Base-by-base conservation (phyloP, 2,329 filamentous ascomycete genomes). In the Colletotrichum coccodes region DNA sequence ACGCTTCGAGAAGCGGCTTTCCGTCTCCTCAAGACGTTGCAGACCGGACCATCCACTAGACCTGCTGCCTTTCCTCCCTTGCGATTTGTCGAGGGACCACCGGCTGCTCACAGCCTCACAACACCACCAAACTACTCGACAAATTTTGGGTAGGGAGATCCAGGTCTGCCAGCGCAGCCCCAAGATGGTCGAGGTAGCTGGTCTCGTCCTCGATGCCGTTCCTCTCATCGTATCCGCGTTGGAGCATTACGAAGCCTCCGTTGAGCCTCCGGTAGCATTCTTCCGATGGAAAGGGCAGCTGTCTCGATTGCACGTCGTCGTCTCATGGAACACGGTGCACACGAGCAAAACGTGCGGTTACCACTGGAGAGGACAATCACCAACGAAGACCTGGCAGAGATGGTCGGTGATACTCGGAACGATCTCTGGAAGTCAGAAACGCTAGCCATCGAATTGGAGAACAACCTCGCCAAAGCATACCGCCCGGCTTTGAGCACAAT, bases 181-280 rank as follows among this genome's bases (percentile, higher is more conserved):
- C n/a, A n/a, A n/a, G n/a, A 65, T 65, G 47, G 56, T 56, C 7
- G 74, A 76, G 4, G 44, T 75, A 1, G 74, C 60, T 1, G 75
- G 75, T 0, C 36, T 75, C 16, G 71, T 75, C 7, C n/a, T 76
- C 6, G 75, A 74, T 0, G 71, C 68, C 0, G 60, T 76, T 21
- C 70, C 75, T 1, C 58, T 76, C 0, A 3, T 76, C 0, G 68
- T 76, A 2, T 66, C 72, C 0, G 61, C 71, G 0, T 23, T 76
- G 0, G 61, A 76, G 5, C 40, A 70, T 0, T 75, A 75, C 4
- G 59, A 72, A 44, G 44, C 53, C 9, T 28, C 53, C 3, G 16
- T 54, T 34, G 63, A 53, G 3, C 26, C 46, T 1, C 21, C 54
- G 5, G 21, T 36, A 12, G 62, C 46, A 11, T 65, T 65, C 14